Percentiles rank a stretch among this genome's conserved stretches.
Evolutionary conservation across 345 rosid genomes (phyloP).

Genomic region (Lepidium sativum): DNA sequence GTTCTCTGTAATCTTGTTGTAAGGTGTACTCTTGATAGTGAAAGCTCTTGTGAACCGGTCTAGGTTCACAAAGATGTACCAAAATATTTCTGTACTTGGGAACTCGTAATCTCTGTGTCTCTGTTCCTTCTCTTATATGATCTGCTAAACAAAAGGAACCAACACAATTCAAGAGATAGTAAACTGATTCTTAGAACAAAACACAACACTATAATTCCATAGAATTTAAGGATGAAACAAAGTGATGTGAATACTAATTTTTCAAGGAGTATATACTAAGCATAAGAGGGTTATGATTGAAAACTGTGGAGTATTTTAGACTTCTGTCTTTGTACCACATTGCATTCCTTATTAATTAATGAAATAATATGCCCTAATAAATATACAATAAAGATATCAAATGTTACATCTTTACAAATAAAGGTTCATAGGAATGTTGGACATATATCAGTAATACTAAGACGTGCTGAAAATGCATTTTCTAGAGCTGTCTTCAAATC

Average conservation of each 20-base stretch:
- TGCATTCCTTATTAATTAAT: slow-evolving; percentile 76
- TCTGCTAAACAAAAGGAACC: no score
- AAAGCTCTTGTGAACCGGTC: no score
- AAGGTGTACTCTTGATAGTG: no score
- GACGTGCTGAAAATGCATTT: slow-evolving; percentile 89
- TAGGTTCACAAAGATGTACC: no score
- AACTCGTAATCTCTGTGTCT: no score
- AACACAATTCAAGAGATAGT: no score
- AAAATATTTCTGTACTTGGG: no score
- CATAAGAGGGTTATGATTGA: slow-evolving; percentile 62
- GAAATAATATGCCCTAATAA: background rate
- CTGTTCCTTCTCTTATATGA: no score
- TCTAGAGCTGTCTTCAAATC: slow-evolving; percentile 55
- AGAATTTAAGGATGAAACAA: background rate
- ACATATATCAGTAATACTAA: slow-evolving; percentile 71
- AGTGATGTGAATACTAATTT: background rate
- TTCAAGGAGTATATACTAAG: slow-evolving; percentile 75
- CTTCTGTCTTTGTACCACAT: slow-evolving; percentile 78
- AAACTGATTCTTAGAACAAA: no score
- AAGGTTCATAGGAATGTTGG: slow-evolving; percentile 98
- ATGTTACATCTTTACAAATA: background rate
- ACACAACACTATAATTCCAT: background rate
- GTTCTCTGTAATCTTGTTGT: no score
- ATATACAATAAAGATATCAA: background rate
- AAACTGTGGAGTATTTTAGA: slow-evolving; percentile 88